Conservation (phyloP, 805 yeast genomes). For the Candida manassasensis region DNA sequence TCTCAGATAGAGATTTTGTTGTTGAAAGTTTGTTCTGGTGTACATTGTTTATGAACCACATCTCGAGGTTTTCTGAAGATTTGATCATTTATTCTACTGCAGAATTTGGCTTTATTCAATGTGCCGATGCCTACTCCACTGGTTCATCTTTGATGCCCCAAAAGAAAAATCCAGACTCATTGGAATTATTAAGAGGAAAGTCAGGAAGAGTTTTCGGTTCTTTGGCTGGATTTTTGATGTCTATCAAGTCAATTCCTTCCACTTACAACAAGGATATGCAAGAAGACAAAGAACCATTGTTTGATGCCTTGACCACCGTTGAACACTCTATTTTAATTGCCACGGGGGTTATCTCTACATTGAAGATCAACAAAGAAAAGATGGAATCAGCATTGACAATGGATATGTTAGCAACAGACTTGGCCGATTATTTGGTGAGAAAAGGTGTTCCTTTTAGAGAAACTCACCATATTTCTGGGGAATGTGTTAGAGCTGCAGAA, state of each 20-base stretch:
- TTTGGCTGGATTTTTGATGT: constrained; percentile 92
- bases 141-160: constrained; percentile 99
- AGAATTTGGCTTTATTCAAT: constrained; percentile 89
- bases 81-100: constrained; percentile 94
- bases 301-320: constrained; percentile 84
- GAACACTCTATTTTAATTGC: constrained; percentile 93
- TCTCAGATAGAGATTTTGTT: constrained; percentile 95
- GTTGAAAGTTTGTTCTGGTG: constrained; percentile 96
- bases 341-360: constrained; percentile 92
- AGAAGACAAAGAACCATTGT: constrained; percentile 98
- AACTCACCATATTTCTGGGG: constrained; percentile 98
- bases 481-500: constrained; percentile 91
- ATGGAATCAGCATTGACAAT: constrained; percentile 90
- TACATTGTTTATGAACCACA: constrained; percentile 89
- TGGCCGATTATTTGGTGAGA: constrained; percentile 95
- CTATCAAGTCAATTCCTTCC: constrained; percentile 94
- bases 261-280: constrained; percentile 98
- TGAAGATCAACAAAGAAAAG: constrained; percentile 61
- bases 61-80: constrained; percentile 92
- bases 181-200: constrained; percentile 93
- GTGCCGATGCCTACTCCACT: constrained; percentile 97
- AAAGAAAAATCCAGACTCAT: constrained; percentile 95
- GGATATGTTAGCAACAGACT: constrained; percentile 99
- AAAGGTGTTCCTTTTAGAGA: constrained; percentile 99
- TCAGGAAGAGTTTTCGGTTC: constrained; percentile 97